Base-by-base conservation (phyloP, 2,329 filamentous ascomycete species). In the Pyricularia grisea region DNA sequence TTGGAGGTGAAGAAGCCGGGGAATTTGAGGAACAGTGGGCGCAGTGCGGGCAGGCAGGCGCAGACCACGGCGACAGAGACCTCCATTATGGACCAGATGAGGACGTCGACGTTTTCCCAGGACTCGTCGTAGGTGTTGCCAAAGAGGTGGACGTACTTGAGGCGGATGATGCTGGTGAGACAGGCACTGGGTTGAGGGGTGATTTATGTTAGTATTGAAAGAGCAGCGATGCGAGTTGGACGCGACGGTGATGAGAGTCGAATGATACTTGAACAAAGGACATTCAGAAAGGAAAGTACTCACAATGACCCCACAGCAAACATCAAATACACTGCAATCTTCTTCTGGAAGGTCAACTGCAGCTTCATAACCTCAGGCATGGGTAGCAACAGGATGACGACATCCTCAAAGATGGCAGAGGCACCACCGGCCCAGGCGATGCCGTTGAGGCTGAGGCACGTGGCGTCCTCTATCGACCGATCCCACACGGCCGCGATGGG, bases 401-500 rank as follows among this genome's bases (percentile, higher is more conserved):
- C 4, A 70, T 84, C 82, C 65, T 81, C 74, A 4, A 73, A 71
- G 42, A 83, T 83, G 68, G 79, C 80, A 42, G 81, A 75, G 17
- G 74, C 79, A 0, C 84, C 84, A 63, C 83, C 81, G 61, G 81
- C 77, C 80, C 81, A 85, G 0, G 77, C 80, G 3, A 85, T 77
- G 0, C 75, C 75, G 68, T 83, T 84, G 68, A 82, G 75, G 67
- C 84, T 76, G 23, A 83, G 72, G 69, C 86, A 88, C 1, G 69
- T 75, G 0, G 85, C 85, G 67, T 81, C 76, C 0, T 78, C 78
- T 64, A 83, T 80, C 83, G 84, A 87, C 7, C 77, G 76, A 0
- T 75, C 77, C 85, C 85, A 88, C 72, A 80, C 82, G 70, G 79
- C 83, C 23, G 73, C 75, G n/a, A 87, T 76, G 0, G 85, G 85